phyloP scores from a whole-genome alignment of 345 rosid species.

The Arabidopsis arenosa region DNA sequence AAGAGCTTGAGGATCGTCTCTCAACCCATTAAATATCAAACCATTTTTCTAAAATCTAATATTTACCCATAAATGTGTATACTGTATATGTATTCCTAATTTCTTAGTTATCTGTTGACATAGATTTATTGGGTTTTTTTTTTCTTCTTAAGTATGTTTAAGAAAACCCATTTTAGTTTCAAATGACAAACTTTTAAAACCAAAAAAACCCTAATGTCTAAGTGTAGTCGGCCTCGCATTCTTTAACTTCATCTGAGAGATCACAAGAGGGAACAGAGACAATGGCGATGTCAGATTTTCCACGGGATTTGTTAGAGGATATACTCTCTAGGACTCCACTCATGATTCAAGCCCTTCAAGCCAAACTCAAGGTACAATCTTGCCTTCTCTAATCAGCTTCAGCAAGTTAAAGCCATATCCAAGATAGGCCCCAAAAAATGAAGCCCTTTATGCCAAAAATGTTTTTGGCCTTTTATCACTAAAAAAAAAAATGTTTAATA shows the following conservation, averaged over 20 bases:
- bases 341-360: slow-evolving; percentile 74
- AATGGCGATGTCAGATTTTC: too few relatives aligned
- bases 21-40: slow-evolving; percentile 45
- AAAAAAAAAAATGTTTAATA: too few relatives aligned
- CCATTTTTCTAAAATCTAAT: slow-evolving; percentile 18
- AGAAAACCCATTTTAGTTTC: too few relatives aligned
- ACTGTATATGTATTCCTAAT: not conserved
- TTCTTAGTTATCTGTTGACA: not conserved
- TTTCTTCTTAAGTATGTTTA: too few relatives aligned
- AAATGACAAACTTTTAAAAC: too few relatives aligned
- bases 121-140: not conserved
- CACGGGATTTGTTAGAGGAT: too few relatives aligned
- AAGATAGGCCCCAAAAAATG: slow-evolving; percentile 1
- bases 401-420: not conserved
- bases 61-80: not conserved
- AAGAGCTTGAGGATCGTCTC: slow-evolving; percentile 65
- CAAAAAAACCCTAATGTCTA: too few relatives aligned
- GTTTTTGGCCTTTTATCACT: too few relatives aligned
- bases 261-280: too few relatives aligned
- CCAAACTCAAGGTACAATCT: slow-evolving; percentile 66
- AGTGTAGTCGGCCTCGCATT: too few relatives aligned
- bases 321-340: slow-evolving; percentile 26
- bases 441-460: too few relatives aligned
- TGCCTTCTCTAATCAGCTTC: slow-evolving; percentile 21
- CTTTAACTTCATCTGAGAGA: too few relatives aligned